phyloP scores from a whole-genome alignment of 495 filamentous ascomycete genomes.

The Aspergillus heteromorphus region DNA sequence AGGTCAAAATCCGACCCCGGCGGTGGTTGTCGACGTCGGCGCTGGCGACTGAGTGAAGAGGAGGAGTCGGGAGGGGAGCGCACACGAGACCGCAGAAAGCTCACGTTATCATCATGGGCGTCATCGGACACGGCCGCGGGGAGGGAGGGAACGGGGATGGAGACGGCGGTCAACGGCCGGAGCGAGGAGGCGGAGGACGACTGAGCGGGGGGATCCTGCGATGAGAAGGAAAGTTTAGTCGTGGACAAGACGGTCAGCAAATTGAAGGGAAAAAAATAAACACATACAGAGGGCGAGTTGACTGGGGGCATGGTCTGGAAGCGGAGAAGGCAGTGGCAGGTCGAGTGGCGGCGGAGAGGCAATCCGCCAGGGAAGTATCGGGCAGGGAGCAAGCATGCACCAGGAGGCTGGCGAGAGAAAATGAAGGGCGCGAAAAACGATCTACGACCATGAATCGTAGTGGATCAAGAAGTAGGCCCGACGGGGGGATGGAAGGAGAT shows the following conservation, averaged over 20 bases:
- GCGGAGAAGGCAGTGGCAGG: background rate
- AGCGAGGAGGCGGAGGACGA: slow-evolving; percentile 27
- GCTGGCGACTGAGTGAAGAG: slow-evolving; percentile 31
- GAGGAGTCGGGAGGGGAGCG: slow-evolving; percentile 28
- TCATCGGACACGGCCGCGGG: slow-evolving; percentile 48
- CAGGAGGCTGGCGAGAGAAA: background rate
- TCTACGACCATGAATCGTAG: background rate
- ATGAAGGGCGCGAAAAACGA: background rate
- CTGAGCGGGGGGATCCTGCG: slow-evolving; percentile 28
- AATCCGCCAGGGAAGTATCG: slow-evolving; percentile 4
- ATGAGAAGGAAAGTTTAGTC: slow-evolving; percentile 7
- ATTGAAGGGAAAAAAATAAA: background rate
- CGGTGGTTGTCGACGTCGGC: slow-evolving; percentile 32
- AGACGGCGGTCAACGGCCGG: slow-evolving; percentile 23
- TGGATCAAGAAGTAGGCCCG: background rate
- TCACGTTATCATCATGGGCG: slow-evolving; percentile 55
- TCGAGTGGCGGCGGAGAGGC: slow-evolving; percentile 8
- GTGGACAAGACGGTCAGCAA: background rate
- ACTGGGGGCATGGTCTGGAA: slow-evolving; percentile 26
- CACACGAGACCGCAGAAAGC: slow-evolving; percentile 48
- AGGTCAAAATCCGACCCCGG: slow-evolving; percentile 24
- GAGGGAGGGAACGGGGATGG: slow-evolving; percentile 38
- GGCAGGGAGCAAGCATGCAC: slow-evolving; percentile 7
- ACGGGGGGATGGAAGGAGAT: background rate
- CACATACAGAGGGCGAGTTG: slow-evolving; percentile 22